Base-by-base conservation (phyloP, 2,329 filamentous ascomycete genomes). In the Claviceps cyperi region DNA sequence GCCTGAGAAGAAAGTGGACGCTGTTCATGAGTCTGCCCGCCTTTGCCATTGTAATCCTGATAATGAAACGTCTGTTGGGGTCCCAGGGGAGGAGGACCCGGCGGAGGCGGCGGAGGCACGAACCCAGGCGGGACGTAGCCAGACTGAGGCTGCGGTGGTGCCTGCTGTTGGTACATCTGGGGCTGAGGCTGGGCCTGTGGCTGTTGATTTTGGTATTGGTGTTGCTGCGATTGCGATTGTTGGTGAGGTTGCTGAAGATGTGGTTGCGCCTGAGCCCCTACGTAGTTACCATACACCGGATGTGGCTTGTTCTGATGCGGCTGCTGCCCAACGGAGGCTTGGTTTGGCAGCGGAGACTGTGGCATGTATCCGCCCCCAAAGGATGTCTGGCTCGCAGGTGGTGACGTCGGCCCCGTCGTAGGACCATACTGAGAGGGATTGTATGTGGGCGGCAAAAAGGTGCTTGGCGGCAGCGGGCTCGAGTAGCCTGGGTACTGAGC, bases 51-150 rank as follows among this genome's bases (percentile, higher is more conserved):
- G 45, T 63, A 64, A 11, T 63, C 60, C 46, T 66, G 63, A 55
- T 79, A 77, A 55, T 80, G 75, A 28, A 78, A 74, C 9, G 77
- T 81, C 62, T 81, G 78, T 60, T 81, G 78, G 35, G 77, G 76
- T 4, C 77, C 77, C 56, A 81, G 59, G 1, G 78, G 78, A 7
- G 78, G 78, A 4, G 78, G 78, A 0, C 77, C 78, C 0, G 79
- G 80, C 1, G 79, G 78, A 1, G 79, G 80, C 6, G 80, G 78
- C 3, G 80, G 80, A 4, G 77, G 79, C 38, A 83, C 75, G 54
- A 80, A 81, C 3, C 78, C 77, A 0, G 70, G 68, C 14, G 77
- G 75, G 32, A 77, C 69, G 49, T 73, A 75, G 22, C 64, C 64
- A 37, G 64, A 61, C 53, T 44, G 38, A 6, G 68, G 67, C 40